Percentiles rank a stretch among this genome's conserved stretches.
Conservation (phyloP, 257 asterid genomes). For the Plantago major region DNA sequence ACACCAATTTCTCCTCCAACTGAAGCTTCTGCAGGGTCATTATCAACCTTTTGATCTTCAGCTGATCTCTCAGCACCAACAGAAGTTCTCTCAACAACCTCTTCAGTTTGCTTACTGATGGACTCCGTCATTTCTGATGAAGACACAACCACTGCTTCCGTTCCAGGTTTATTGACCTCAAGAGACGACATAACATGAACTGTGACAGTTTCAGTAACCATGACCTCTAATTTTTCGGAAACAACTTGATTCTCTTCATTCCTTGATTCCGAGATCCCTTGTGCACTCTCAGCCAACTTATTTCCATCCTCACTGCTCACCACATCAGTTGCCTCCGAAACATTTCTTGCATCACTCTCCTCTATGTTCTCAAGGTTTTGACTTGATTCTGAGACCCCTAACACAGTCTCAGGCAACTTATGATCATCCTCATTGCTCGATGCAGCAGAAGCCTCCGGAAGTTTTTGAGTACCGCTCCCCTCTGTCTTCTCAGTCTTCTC, state of each 20-base stretch:
- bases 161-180: slow-evolving; percentile 36
- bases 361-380: slow-evolving; percentile 20
- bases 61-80: slow-evolving; percentile 18
- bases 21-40: slow-evolving; percentile 3
- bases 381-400: slow-evolving; percentile 17
- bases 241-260: slow-evolving; percentile 21
- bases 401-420: slow-evolving; percentile 24
- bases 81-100: slow-evolving; percentile 17
- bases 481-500: slow-evolving; percentile 28
- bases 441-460: slow-evolving; percentile 23
- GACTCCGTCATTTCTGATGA: slow-evolving; percentile 16
- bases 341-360: slow-evolving; percentile 19
- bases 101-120: slow-evolving; percentile 10
- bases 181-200: slow-evolving; percentile 17
- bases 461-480: slow-evolving; percentile 19
- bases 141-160: slow-evolving; percentile 23
- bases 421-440: slow-evolving; percentile 21
- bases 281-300: slow-evolving; percentile 20
- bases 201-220: slow-evolving; percentile 19
- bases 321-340: slow-evolving; percentile 22
- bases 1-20: not conserved
- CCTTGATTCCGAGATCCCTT: slow-evolving; percentile 17
- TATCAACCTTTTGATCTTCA: slow-evolving; percentile 24
- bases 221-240: slow-evolving; percentile 23
- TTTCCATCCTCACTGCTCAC: slow-evolving; percentile 20